A percentile compares a stretch with the other conserved stretches of the same genome.
Evolutionary conservation across 225 moss, liverwort and hornwort species (phyloP).

Genomic region (Marchantia polymorpha): DNA sequence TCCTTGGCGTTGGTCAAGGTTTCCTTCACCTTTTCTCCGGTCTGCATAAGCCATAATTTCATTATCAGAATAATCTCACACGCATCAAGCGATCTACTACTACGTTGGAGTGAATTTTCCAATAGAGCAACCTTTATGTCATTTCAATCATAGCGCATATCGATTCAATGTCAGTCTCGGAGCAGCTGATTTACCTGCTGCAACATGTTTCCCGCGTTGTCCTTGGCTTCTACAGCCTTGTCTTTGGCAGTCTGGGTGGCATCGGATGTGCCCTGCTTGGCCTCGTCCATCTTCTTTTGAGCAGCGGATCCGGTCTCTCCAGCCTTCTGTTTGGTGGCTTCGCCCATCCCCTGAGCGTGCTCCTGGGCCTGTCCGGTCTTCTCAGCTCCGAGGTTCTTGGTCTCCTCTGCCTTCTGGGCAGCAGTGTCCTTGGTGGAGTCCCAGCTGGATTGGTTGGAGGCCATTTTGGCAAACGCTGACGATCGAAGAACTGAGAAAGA

Average conservation of each 20-base stretch:
- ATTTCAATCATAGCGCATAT: background rate
- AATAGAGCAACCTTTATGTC: too few relatives aligned
- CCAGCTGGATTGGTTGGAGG: background rate
- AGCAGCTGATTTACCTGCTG: background rate
- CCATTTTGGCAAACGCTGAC: background rate
- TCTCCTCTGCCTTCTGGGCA: constrained; percentile 6
- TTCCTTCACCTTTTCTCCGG: constrained; percentile 18
- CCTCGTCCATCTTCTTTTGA: constrained; percentile 5
- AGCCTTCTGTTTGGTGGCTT: constrained; percentile 9
- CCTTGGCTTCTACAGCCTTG: constrained; percentile 2
- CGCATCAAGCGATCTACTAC: background rate
- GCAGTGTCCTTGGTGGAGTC: constrained; percentile 1
- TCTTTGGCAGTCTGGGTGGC: constrained; percentile 9
- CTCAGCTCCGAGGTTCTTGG: constrained; percentile 8
- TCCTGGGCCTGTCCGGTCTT: constrained; percentile 4
- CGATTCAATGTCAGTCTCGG: background rate
- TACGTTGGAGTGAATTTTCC: background rate
- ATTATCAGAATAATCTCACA: background rate
- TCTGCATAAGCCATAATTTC: background rate
- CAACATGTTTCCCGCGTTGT: background rate
- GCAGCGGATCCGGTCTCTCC: background rate
- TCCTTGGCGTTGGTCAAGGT: background rate
- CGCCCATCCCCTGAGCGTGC: background rate
- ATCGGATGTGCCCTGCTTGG: background rate
- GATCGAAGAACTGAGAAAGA: too few relatives aligned